These are phyloP conservation scores for Stephanodiscus triporus DNA, from an alignment of 108 stramenopile genomes.

Conservation along the genomic window DNA sequence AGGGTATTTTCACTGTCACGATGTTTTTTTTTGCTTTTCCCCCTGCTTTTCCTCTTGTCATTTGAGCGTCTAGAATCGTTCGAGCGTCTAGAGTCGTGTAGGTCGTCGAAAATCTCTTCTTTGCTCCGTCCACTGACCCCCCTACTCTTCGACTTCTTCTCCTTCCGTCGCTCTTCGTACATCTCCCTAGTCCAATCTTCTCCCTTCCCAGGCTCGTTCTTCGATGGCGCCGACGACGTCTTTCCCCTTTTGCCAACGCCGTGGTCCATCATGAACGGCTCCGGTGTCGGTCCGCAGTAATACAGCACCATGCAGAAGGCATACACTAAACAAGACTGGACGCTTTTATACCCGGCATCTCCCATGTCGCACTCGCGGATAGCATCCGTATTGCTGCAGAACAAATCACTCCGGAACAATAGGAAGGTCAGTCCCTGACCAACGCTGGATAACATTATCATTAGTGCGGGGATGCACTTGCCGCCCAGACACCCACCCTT, in stretches of 20 bases:
- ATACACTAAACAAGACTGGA: constrained; percentile 41
- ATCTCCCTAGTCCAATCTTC: constrained; percentile 40
- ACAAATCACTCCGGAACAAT: constrained; percentile 34
- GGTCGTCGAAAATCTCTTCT: constrained; percentile 40
- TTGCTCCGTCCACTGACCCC: constrained; percentile 49
- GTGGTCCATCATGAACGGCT: constrained; percentile 7
- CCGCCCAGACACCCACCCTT: constrained; percentile 28
- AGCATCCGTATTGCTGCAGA: constrained; percentile 36
- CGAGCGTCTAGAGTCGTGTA: constrained; percentile 3
- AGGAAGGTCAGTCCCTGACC: constrained; percentile 45
- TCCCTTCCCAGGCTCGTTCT: constrained; percentile 14
- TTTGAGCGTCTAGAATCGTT: not conserved
- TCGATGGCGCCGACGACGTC: not conserved
- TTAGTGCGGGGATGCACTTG: constrained; percentile 34
- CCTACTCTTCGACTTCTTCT: constrained; percentile 43
- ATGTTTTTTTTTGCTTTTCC: constrained; percentile 7
- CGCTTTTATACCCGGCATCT: constrained; percentile 29
- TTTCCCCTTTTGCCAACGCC: not conserved
- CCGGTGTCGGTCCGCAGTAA: constrained; percentile 28
- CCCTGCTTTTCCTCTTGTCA: constrained; percentile 12
- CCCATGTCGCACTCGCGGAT: constrained; percentile 32
- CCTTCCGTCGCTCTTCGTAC: constrained; percentile 44
- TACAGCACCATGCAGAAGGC: constrained; percentile 27
- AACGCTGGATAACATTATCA: constrained; percentile 6
- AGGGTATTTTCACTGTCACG: not conserved